Base-by-base conservation (phyloP, 1,139 yeast species). In the Taphrina deformans region DNA sequence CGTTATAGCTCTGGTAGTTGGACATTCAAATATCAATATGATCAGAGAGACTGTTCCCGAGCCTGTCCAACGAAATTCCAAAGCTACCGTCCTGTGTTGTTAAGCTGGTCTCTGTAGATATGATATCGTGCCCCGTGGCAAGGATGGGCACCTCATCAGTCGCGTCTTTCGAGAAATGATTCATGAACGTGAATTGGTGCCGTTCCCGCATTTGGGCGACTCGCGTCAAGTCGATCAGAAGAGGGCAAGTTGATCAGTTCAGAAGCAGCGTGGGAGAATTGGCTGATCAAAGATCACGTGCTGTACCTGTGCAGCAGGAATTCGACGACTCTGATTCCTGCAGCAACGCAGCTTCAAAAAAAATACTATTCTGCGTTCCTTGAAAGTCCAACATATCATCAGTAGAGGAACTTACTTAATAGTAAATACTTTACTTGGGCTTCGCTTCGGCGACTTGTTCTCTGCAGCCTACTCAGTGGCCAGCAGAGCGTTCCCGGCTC, bases 401-500 rank as follows among this genome's bases (percentile, higher is more conserved):
- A 53, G 58, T 53, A 53, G 58, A 53, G 58, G 58, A 53, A 53
- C 58, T 53, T 53, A 53, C 58, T 53, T 53, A 23, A 53, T 53
- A 53, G 58, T 53, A 53, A 53, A 53, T 53, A 53, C 58, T 53
- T 53, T 53, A 53, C 58, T 53, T 53, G 58, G 58, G 58, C 58
- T 53, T 53, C 58, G 58, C 58, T 53, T 38, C 58, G 58, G 58
- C 58, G 58, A 53, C 58, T 53, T 53, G 58, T 53, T 53, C 58
- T 53, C 58, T 53, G 58, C 58, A 53, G 58, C 58, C 58, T 24
- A 53, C 58, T 26, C 58, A 53, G 58, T 53, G 58, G 58, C 58
- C 58, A 53, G 58, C 58, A 53, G 58, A 53, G 58, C 58, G 58
- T 53, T 53, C 58, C 58, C 58, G 58, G 58, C 58, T 18, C 58